A percentile compares a stretch with the other conserved stretches of the same genome.
Conservation (phyloP, 2,329 filamentous ascomycete species). For the Xylariomycetidae sp. region DNA sequence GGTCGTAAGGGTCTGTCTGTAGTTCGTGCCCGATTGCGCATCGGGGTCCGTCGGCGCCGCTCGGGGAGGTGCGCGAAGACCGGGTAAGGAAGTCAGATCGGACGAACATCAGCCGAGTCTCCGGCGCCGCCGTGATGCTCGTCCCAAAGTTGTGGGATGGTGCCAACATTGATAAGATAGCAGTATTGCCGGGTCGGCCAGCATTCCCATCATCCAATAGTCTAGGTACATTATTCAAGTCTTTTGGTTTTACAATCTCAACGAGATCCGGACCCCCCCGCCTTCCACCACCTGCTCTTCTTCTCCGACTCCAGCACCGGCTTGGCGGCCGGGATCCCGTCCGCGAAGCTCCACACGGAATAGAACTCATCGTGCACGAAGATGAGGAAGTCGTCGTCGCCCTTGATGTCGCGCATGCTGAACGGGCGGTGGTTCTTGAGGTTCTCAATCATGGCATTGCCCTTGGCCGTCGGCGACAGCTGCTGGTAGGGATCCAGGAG, state of each 20-base stretch:
- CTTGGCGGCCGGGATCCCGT: conserved; percentile 14
- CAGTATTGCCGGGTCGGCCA: too few relatives aligned
- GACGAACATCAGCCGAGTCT: too few relatives aligned
- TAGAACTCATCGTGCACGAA: conserved; percentile 22
- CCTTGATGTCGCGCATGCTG: too few relatives aligned
- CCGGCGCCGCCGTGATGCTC: too few relatives aligned
- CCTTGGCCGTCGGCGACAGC: too few relatives aligned
- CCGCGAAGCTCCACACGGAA: conserved; percentile 21
- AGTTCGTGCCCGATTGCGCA: conserved; percentile 23
- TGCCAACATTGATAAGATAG: too few relatives aligned
- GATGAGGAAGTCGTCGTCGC: conserved; percentile 25
- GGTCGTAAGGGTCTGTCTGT: too few relatives aligned
- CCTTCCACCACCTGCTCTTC: background rate
- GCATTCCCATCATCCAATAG: conserved; percentile 1
- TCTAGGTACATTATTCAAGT: background rate
- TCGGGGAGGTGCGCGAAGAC: conserved; percentile 26
- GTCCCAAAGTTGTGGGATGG: too few relatives aligned
- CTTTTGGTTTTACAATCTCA: background rate
- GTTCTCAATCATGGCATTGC: too few relatives aligned
- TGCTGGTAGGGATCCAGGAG: conserved; percentile 10
- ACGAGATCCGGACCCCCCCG: background rate
- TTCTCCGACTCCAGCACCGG: background rate
- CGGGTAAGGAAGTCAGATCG: too few relatives aligned
- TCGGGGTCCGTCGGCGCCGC: conserved; percentile 22
- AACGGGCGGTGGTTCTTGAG: too few relatives aligned